Conservation (phyloP, 176 grass and related monocot species). For the Elymus sibiricus region DNA sequence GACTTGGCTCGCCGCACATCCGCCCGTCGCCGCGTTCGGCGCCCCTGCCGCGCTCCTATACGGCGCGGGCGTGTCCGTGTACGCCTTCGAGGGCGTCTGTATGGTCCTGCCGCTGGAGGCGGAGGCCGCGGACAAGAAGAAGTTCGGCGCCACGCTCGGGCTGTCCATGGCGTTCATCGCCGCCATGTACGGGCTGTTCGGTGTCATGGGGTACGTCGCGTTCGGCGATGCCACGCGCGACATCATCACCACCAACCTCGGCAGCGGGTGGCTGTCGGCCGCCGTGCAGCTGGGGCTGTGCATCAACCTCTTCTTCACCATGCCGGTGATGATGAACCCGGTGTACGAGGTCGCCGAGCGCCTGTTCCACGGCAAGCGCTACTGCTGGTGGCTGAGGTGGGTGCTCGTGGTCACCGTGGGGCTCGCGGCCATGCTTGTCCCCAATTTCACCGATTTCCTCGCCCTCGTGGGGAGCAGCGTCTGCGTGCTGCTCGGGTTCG, state of each 20-base stretch:
- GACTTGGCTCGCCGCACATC: constrained; percentile 21
- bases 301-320: constrained; percentile 96
- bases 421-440: constrained; percentile 61
- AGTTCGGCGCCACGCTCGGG: constrained; percentile 63
- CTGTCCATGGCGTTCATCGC: constrained; percentile 91
- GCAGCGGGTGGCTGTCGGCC: constrained; percentile 63
- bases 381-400: constrained; percentile 89
- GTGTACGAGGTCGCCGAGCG: constrained; percentile 96
- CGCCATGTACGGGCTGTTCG: constrained; percentile 79
- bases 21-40: constrained; percentile 57
- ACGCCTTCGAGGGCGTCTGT: constrained; percentile 90
- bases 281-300: constrained; percentile 88
- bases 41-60: constrained; percentile 50
- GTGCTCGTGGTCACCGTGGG: constrained; percentile 56
- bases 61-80: constrained; percentile 84
- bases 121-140: constrained; percentile 72
- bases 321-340: constrained; percentile 99
- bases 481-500: constrained; percentile 81
- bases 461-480: constrained; percentile 90
- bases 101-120: constrained; percentile 95
- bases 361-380: constrained; percentile 63
- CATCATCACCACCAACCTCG: constrained; percentile 98
- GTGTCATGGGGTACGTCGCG: constrained; percentile 75
- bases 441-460: constrained; percentile 92
- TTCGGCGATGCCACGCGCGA: constrained; percentile 77